Evolutionary conservation across 345 rosid genomes (phyloP).

Genomic region (Eucalyptus fibrosa): DNA sequence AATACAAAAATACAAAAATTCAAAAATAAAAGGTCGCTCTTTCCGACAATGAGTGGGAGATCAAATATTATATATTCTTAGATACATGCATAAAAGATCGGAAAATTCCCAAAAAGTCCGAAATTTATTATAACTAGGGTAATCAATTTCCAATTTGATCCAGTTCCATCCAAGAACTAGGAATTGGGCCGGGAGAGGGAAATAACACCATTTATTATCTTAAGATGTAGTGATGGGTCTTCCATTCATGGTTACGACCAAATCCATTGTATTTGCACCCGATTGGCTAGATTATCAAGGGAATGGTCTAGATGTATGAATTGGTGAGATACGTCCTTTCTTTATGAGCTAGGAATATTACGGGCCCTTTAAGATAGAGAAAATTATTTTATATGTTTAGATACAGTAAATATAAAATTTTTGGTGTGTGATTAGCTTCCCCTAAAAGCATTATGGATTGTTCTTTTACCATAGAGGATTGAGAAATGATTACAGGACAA

Average conservation of each 20-base stretch:
- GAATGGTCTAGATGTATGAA: background rate
- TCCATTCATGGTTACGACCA: background rate
- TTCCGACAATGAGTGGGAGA: background rate
- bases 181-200: no score
- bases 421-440: background rate
- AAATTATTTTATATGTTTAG: background rate
- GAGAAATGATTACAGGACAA: no score
- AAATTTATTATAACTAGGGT: no score
- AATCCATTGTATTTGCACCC: no score
- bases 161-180: no score
- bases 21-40: background rate
- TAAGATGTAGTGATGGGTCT: background rate
- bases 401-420: background rate
- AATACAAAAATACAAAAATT: no score
- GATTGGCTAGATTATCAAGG: background rate
- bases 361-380: background rate
- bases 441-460: background rate
- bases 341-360: background rate
- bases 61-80: background rate
- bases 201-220: background rate
- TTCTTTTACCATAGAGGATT: background rate
- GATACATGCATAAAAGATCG: background rate
- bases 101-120: no score
- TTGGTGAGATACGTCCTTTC: background rate
- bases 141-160: no score